Base-by-base conservation (phyloP, 2,329 filamentous ascomycete genomes). In the Pezicula carpinea region DNA sequence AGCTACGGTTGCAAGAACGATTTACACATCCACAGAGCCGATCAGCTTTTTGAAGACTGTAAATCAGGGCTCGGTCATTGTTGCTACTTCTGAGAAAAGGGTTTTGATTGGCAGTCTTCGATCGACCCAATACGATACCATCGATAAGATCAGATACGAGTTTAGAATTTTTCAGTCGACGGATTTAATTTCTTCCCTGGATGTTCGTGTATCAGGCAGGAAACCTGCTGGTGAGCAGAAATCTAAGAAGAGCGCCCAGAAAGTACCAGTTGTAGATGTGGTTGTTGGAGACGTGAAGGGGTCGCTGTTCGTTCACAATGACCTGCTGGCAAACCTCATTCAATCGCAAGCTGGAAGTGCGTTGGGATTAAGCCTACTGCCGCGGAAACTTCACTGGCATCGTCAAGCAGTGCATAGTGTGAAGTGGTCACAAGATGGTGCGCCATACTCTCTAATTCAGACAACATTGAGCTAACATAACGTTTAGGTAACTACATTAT, bases 371-470 rank as follows among this genome's bases (percentile, higher is more conserved):
- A 64, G 43, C 65, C 69, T 60, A 69, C 71, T 56, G 66, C 79
- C 34, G 29, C 82, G 84, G 47, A 86, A 85, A 53, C 74, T 91
- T 44, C 93, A 97, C 65, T 99, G 93, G 93, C 93, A 99, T 66
- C 80, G 90, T 58, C 83, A 84, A 57, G 80, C 85, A 41, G 90
- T 96, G 7, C 84, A 87, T 58, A 79, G 88, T 8, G 75, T 96
- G 48, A 95, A 93, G 66, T 97, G 91, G 87, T 96, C 93, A 13
- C 75, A 76, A 56, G 93, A 99, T 74, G 91, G 92, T 89, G 76
- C 62, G 74, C 55, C 51, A 4, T 10, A 52, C 32, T 42, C 23
- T 13, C 6, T 41, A 18, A 11, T 10, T 29, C 21, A 33, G 34
- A 26, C 38, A 43, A 26, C 39, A 22, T 39, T 43, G 40, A 51